Evolutionary conservation across 2,329 filamentous ascomycete species (phyloP), one percentile per base, ranked within the genome.

Genomic region (Penicillium freii): DNA sequence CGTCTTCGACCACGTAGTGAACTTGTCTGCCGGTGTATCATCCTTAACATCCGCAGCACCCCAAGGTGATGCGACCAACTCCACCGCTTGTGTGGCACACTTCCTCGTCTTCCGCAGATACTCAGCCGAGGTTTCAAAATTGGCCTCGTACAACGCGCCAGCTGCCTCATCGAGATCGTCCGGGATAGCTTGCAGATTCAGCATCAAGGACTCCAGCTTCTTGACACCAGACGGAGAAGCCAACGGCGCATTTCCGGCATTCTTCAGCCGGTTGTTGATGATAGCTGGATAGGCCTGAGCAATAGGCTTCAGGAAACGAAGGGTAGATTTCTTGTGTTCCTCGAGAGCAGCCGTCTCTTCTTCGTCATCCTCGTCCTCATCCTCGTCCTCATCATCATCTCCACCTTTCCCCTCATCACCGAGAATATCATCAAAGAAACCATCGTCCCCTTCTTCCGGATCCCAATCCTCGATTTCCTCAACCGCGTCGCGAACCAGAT

Each of bases 381-480:
- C 62, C 9, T 58, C 62, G 3, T 57, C 57, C 1, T 59, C 58
- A 4, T 65, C 55, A 5, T 62, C 62, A 29, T 64, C 59, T 2
- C 67, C 63, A 3, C 56, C 58, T 19, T 66, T 61, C 6, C 63
- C 66, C 19, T 73, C 68, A 34, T 72, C 71, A 21, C 65, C 70
- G 36, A 74, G 59, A 39, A 72, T 52, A n/a, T 75, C 71, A 51
- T 76, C 73, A 47, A 77, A 75, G 55, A 77, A 75, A 1, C 85
- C 86, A 0, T 85, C 85, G 3, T 85, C 83, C 0, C 83, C 81
- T 10, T 84, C 82, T 66, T 91, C 88, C 1, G 91, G 89, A 21
- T 87, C 86, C 91, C 92, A 97, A 66, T 93, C 91, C 71, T 91
- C 90, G 62, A 97, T 74, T 76, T 97, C 93, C 61, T 90, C 85